A percentile compares a stretch with the other conserved stretches of the same genome.
Evolutionary conservation across 2,329 filamentous ascomycete species (phyloP).

Genomic region (Endothia cerciana): DNA sequence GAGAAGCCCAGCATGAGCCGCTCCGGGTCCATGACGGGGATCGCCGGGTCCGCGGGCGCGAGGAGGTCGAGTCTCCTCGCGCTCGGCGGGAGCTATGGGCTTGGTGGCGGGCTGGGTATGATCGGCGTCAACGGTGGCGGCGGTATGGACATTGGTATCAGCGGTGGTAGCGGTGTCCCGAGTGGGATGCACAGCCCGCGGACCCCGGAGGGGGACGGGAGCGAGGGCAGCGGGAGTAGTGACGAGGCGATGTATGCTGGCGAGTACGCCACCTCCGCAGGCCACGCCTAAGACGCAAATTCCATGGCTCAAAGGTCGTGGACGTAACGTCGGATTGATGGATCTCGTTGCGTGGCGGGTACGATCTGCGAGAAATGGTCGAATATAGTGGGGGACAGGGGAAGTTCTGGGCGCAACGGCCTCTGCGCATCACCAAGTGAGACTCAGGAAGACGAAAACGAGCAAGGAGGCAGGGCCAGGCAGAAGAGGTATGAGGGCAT

Average conservation of each 20-base stretch:
- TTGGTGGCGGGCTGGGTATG: slow-evolving; percentile 22
- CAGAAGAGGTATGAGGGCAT: not conserved
- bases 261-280: slow-evolving; percentile 35
- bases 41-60: slow-evolving; percentile 49
- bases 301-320: not conserved
- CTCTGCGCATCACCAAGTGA: too few species aligned
- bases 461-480: not conserved
- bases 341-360: slow-evolving; percentile 29
- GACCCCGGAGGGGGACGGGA: slow-evolving; percentile 34
- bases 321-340: slow-evolving; percentile 32
- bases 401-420: not conserved
- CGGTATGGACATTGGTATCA: slow-evolving; percentile 41
- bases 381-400: not conserved
- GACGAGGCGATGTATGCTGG: slow-evolving; percentile 61
- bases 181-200: slow-evolving; percentile 57
- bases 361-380: not conserved
- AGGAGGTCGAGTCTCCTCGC: slow-evolving; percentile 44
- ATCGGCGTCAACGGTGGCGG: slow-evolving; percentile 32
- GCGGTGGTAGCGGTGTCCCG: slow-evolving; percentile 47
- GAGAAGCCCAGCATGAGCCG: slow-evolving; percentile 71
- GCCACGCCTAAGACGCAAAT: not conserved
- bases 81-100: slow-evolving; percentile 38
- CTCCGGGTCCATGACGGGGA: slow-evolving; percentile 54
- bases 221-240: slow-evolving; percentile 52
- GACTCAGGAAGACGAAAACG: not conserved